Base-by-base conservation (phyloP, 2,329 filamentous ascomycete species). In the Paradendryphiella salina region DNA sequence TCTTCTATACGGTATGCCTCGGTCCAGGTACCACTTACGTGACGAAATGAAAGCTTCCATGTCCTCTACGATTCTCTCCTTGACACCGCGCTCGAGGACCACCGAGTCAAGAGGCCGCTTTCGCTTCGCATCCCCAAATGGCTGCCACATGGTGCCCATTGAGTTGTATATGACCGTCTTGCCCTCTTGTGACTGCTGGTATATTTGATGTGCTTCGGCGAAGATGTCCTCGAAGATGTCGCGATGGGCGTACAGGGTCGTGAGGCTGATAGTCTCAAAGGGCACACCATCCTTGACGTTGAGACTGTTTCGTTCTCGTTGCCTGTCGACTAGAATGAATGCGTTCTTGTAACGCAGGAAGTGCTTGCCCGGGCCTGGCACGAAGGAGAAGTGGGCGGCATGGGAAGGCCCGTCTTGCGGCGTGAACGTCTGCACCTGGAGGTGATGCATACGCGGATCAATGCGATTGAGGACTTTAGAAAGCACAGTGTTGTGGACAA, bases 131-230 rank as follows among this genome's bases (percentile, higher is more conserved):
- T 91, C 84, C 7, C 94, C 94, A 61, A 97, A 88, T 10, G 83
- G 84, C 52, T 85, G 80, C 94, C 94, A 99, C 57, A 90, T 86
- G 59, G 90, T 87, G 21, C 89, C 89, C 70, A 89, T 84, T 17
- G 89, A 87, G 18, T 89, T 91, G 73, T 94, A 96, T 46, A 99
- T 91, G 9, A 90, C 82, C 0, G 93, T 99, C 76, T 96, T 96
- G 18, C 94, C 94, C 72, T 97, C 90, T 47, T 90, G 87, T 29
- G 88, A 87, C 64, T 86, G 85, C 28, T 85, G 82, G 1, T 92
- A 91, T 52, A 96, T 80, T 14, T 82, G 79, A 67, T 96, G 89
- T 3, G 94, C 93, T 73, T 97, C 90, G 17, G 81, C 81, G 65
- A 99, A 96, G 11, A 99, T 84, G 17, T 90, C 85, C 70, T 96